These are phyloP conservation scores for Gleditsia sinensis DNA, from an alignment of 306 rosid species.

Conservation along the genomic window DNA sequence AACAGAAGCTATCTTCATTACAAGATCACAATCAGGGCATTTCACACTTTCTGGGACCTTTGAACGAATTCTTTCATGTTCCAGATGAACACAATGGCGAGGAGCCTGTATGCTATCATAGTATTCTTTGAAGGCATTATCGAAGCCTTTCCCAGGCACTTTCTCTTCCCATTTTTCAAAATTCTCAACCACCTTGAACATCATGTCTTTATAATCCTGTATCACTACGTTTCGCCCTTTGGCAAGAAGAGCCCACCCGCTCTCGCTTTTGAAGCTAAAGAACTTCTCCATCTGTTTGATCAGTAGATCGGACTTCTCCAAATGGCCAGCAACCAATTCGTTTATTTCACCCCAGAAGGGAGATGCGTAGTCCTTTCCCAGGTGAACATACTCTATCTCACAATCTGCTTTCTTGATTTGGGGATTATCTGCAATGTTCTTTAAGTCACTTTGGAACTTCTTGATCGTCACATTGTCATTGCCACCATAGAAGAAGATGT, in stretches of 20 bases:
- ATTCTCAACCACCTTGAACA: slow-evolving; percentile 37
- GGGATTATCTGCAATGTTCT: slow-evolving; percentile 23
- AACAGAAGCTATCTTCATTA: slow-evolving; percentile 30
- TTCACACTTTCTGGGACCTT: too few species aligned
- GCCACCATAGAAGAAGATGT: slow-evolving; percentile 46
- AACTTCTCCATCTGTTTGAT: slow-evolving; percentile 28
- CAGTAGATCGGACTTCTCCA: neutral
- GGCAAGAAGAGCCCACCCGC: slow-evolving; percentile 40
- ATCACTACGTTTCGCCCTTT: slow-evolving; percentile 36
- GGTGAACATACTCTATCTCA: slow-evolving; percentile 18
- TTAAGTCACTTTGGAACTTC: neutral
- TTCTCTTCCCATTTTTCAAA: slow-evolving; percentile 39
- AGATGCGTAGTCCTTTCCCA: slow-evolving; percentile 27
- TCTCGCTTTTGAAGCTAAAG: slow-evolving; percentile 36
- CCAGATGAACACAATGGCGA: too few species aligned
- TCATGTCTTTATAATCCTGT: slow-evolving; percentile 13
- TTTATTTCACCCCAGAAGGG: slow-evolving; percentile 37
- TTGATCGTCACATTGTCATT: neutral
- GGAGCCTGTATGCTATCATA: neutral
- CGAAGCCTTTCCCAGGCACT: neutral
- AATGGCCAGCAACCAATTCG: slow-evolving; percentile 20
- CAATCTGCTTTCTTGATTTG: slow-evolving; percentile 23
- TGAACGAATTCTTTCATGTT: too few species aligned
- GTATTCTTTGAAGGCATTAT: neutral
- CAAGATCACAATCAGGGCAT: neutral